phyloP scores from a whole-genome alignment of 495 filamentous ascomycete genomes.

The Corynascus novoguineensis region DNA sequence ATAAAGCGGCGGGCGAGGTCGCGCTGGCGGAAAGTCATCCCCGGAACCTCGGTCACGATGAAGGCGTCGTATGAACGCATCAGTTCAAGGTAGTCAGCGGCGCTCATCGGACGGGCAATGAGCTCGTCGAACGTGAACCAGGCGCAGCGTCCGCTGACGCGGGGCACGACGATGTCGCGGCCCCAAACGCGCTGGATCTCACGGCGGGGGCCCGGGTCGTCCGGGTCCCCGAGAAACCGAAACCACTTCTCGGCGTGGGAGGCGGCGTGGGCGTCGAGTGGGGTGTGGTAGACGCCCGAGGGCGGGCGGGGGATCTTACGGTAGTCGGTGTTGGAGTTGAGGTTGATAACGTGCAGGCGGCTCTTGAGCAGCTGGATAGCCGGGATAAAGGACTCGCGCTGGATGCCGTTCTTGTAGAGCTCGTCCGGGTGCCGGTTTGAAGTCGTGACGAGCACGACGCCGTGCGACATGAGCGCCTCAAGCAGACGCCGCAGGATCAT shows the following conservation, averaged over 20 bases:
- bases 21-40: conserved; percentile 79
- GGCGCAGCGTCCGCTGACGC: conserved; percentile 80
- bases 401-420: conserved; percentile 96
- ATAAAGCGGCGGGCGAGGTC: conserved; percentile 92
- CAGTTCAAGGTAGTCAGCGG: conserved; percentile 92
- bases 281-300: conserved; percentile 82
- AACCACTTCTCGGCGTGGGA: conserved; percentile 93
- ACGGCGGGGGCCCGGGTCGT: conserved; percentile 67
- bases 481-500: conserved; percentile 93
- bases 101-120: conserved; percentile 78
- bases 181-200: conserved; percentile 90
- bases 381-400: conserved; percentile 89
- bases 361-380: conserved; percentile 88
- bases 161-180: conserved; percentile 77
- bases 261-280: conserved; percentile 68
- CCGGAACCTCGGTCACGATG: conserved; percentile 82
- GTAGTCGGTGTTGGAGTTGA: conserved; percentile 94
- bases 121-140: conserved; percentile 87
- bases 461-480: conserved; percentile 87
- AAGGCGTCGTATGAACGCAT: conserved; percentile 88
- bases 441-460: conserved; percentile 92
- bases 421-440: conserved; percentile 96
- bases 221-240: conserved; percentile 78
- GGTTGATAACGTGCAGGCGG: conserved; percentile 79
- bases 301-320: conserved; percentile 92